These are phyloP conservation scores for Amphibolis antarctica DNA, from an alignment of 106 monocot genomes.

Conservation along the genomic window DNA sequence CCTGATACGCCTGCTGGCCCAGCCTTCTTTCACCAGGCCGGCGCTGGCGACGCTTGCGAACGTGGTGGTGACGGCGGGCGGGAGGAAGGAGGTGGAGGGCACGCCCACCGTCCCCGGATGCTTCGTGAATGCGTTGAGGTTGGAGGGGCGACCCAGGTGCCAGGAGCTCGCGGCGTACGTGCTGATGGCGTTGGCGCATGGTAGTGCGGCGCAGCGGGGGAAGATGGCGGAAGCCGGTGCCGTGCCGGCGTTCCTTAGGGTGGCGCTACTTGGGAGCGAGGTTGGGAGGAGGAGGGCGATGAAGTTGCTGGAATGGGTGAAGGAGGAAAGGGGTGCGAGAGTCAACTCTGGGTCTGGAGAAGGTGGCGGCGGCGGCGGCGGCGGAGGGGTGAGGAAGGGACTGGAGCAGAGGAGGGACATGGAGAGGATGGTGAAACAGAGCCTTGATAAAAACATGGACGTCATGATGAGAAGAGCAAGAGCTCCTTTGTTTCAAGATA, in stretches of 20 bases:
- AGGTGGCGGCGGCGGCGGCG: not conserved
- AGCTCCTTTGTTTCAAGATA: too few species aligned
- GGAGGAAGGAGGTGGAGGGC: constrained; percentile 35
- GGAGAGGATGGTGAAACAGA: constrained; percentile 50
- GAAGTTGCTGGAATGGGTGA: constrained; percentile 55
- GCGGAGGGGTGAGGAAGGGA: not conserved
- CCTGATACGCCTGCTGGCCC: constrained; percentile 18
- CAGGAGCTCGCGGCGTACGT: constrained; percentile 47
- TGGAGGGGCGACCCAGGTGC: constrained; percentile 34
- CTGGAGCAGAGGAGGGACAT: constrained; percentile 14
- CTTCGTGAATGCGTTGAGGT: constrained; percentile 32
- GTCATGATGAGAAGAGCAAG: constrained; percentile 38
- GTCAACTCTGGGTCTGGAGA: constrained; percentile 41
- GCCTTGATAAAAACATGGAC: constrained; percentile 57
- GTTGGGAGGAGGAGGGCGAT: constrained; percentile 47
- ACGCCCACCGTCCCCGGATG: constrained; percentile 20
- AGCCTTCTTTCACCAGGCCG: constrained; percentile 7
- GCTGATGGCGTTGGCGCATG: constrained; percentile 40
- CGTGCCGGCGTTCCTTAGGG: constrained; percentile 44
- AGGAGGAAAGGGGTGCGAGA: constrained; percentile 17
- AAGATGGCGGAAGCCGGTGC: constrained; percentile 34
- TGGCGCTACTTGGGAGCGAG: constrained; percentile 47
- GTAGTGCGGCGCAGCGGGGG: constrained; percentile 20
- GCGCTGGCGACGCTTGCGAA: constrained; percentile 38
- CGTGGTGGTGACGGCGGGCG: constrained; percentile 25